Base-by-base conservation (phyloP, 306 rosid genomes). In the Quercus engelmannii region DNA sequence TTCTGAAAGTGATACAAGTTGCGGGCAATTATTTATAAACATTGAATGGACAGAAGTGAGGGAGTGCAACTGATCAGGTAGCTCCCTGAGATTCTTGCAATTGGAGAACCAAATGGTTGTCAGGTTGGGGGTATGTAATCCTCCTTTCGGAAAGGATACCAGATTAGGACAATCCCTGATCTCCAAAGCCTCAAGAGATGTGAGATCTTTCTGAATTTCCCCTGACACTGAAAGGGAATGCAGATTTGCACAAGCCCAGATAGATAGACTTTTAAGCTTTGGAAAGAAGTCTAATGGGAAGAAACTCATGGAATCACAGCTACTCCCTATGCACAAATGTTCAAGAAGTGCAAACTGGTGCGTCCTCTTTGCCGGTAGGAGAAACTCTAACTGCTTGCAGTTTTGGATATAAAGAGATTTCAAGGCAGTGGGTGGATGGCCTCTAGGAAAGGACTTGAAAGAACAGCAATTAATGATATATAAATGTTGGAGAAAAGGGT, bases 201-300 rank as follows among this genome's bases (percentile, higher is more conserved):
- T 41, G 8, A 71, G 71, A 58, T 58, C 35, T 14, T 71, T 49
- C 6, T 18, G 23, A 23, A 71, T 28, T 26, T 23, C 61, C 41
- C 14, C 43, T 21, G 61, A 6, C 19, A 71, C 3, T 71, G 26
- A 71, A 71, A 71, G 17, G 23, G 75, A 49, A 5, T 26, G 20
- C 17, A 71, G 75, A 25, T 71, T 23, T 33, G 21, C 21, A 51
- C 75, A 71, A 51, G 26, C 61, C 75, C 55, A 49, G 41, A 71
- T 51, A 71, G 28, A 52, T 6, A 71, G 75, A 71, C 5, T 5
- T 71, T 5, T 26, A 17, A 71, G 75, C 55, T 55, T 28, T 18
- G 41, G 75, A 59, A 71, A 71, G 55, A 71, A 59, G 75, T 71
- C 55, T 71, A 71, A 23, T 12, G 41, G 33, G 33, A 31, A 31